Evolutionary conservation across 2,329 filamentous ascomycete genomes (phyloP), one percentile per base, ranked within the genome.

Genomic region (Coniosporium tulheliwenetii): DNA sequence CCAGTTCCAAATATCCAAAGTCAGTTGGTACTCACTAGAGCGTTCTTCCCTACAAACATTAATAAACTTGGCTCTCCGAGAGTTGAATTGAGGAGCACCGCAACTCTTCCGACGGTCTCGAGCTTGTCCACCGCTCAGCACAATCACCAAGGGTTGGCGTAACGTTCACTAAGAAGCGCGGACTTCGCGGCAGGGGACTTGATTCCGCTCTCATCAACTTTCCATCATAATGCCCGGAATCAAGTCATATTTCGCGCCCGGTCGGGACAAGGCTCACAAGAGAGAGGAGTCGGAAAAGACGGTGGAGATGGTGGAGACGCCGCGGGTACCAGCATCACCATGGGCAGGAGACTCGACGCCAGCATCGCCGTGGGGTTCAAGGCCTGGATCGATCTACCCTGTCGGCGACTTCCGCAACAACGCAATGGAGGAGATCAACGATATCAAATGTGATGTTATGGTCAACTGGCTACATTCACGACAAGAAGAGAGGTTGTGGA

Each of bases 401-500:
- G 41, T 38, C 15, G 53, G 54, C 33, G 55, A 59, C 32, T 58
- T 53, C 44, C 52, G 57, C 19, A 60, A 68, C 56, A 50, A 50
- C 5, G 48, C 58, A 30, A 56, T 58, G 39, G 65, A 70, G 30
- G 64, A 62, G 35, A 56, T 73, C 38, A 53, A 63, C 38, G 67
- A 74, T 44, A 66, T 76, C 51, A 75, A 73, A 52, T 66, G 63
- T 47, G 72, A 79, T 52, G 69, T 80, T 46, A 73, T 77, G 65
- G 74, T 74, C 49, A 76, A 71, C 48, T 79, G 70, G 66, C 63
- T 80, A 2, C 72, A 77, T 52, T 69, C 75, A 43, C 70, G 75
- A 50, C 75, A 79, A 45, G 62, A 74, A 45, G 71, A 77, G 51
- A 62, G 58, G 41, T 53, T 70, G 30, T 74, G 71, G 71, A 66